These are phyloP conservation scores for Pyricularia grisea DNA, from an alignment of 2,329 filamentous ascomycete species.

Conservation along the genomic window DNA sequence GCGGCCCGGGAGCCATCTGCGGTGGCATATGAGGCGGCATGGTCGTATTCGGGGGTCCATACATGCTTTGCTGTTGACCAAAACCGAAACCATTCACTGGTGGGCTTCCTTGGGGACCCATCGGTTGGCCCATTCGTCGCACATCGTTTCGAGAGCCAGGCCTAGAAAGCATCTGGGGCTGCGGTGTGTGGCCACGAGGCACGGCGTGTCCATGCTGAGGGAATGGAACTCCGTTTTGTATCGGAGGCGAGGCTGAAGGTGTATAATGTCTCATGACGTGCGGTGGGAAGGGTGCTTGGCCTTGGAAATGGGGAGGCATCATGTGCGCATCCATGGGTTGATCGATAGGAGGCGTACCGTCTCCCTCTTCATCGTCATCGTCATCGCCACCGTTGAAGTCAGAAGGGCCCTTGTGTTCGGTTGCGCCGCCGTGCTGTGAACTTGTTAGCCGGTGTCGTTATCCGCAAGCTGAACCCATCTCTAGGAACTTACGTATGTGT, in stretches of 20 bases:
- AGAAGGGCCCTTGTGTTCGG: constrained; percentile 90
- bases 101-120: constrained; percentile 23
- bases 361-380: constrained; percentile 73
- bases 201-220: constrained; percentile 39
- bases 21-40: constrained; percentile 30
- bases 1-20: constrained; percentile 24
- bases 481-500: constrained; percentile 69
- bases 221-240: constrained; percentile 66
- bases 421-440: constrained; percentile 74
- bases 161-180: constrained; percentile 65
- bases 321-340: constrained; percentile 44
- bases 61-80: constrained; percentile 78
- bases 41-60: constrained; percentile 53
- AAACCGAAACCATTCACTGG: constrained; percentile 65
- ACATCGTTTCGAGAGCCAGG: constrained; percentile 74
- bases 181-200: constrained; percentile 70
- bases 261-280: constrained; percentile 69
- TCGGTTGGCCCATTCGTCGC: constrained; percentile 56
- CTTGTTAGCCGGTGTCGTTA: neutral
- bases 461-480: neutral
- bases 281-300: constrained; percentile 56
- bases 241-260: constrained; percentile 80
- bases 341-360: constrained; percentile 61
- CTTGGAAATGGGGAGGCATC: constrained; percentile 62
- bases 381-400: constrained; percentile 87